Evolutionary conservation across 2,329 filamentous ascomycete genomes (phyloP), one percentile per base, ranked within the genome.

Genomic region (Teratosphaeria pseudoeucalypti): DNA sequence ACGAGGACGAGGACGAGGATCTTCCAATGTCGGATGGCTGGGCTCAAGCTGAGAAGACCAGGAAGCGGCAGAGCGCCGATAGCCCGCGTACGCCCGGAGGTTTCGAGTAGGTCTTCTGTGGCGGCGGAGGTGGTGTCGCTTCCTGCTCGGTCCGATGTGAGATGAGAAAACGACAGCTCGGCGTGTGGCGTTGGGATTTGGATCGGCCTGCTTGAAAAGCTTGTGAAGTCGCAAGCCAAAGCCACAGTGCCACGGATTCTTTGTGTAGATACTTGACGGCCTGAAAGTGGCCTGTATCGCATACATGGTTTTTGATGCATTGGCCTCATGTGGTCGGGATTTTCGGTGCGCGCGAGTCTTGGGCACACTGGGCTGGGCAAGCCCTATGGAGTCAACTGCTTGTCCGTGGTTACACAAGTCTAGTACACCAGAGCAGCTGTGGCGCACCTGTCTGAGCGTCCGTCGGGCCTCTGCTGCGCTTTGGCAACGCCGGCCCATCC

Each of bases 1-100:
- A 64, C 29, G 65, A 64, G 1, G 60, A 58, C n/a, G 58, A 62
- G 10, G 60, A 58, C n/a, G 58, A 62, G 10, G 65, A 65, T 29
- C 52, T 60, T 27, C 59, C 56, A 39, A 60, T 62, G 52, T 57
- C 60, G 16, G 62, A 69, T 56, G 64, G 66, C 4, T 68, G 64
- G 65, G 64, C 59, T 0, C 62, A 66, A 39, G 65, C 64, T 6
- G 63, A 68, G 32, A 64, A 67, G 43, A 58, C 56, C 29, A 60
- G 63, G 29, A 65, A 67, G 58, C 54, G 62, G 56, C 53, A 63
- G 34, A 61, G 55, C 43, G 53, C 27, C 57, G 59, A 58, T 57
- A 60, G 49, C 63, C n/a, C 61, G 47, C 67, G 56, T 37, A 69
- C 72, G 65, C 70, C 70, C 12, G 70, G 70, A 23, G 68, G 68